These are phyloP conservation scores for Quercus robur DNA, from an alignment of 306 rosid species.

Conservation along the genomic window DNA sequence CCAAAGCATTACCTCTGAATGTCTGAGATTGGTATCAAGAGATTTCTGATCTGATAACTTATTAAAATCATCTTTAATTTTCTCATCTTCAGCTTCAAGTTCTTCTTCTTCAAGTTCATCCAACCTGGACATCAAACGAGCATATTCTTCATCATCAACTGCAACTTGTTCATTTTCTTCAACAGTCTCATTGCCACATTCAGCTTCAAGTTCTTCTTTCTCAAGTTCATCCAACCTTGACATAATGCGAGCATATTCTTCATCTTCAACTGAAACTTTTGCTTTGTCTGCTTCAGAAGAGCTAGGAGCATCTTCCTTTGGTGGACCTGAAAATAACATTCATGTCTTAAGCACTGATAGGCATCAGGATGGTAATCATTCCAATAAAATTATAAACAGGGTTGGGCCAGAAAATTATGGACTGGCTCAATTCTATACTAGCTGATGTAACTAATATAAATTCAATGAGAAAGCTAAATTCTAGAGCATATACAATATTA, in stretches of 20 bases:
- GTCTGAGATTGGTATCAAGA: constrained; percentile 21
- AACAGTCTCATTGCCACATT: constrained; percentile 27
- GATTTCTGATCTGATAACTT: constrained; percentile 33
- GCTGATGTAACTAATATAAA: not conserved
- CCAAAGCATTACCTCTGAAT: constrained; percentile 40
- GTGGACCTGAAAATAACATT: constrained; percentile 35
- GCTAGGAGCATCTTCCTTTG: constrained; percentile 30
- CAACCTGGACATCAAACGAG: constrained; percentile 47
- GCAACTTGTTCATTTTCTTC: constrained; percentile 25
- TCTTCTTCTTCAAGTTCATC: constrained; percentile 84
- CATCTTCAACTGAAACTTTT: constrained; percentile 37
- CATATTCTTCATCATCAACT: constrained; percentile 51
- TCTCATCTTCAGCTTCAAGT: constrained; percentile 62
- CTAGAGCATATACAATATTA: not conserved
- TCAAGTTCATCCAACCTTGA: constrained; percentile 74
- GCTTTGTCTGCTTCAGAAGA: constrained; percentile 22
- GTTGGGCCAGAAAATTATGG: not conserved
- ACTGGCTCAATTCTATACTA: not conserved
- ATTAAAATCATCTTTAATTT: constrained; percentile 32
- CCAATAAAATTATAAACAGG: not conserved
- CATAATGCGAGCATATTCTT: constrained; percentile 54
- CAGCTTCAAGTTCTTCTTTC: constrained; percentile 73
- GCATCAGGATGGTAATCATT: not conserved
- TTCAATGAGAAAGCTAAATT: not conserved
- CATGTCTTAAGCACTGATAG: not conserved